Evolutionary conservation across 108 stramenopile genomes (phyloP), one percentile per base, ranked within the genome.

Genomic region (Seminavis robusta): DNA sequence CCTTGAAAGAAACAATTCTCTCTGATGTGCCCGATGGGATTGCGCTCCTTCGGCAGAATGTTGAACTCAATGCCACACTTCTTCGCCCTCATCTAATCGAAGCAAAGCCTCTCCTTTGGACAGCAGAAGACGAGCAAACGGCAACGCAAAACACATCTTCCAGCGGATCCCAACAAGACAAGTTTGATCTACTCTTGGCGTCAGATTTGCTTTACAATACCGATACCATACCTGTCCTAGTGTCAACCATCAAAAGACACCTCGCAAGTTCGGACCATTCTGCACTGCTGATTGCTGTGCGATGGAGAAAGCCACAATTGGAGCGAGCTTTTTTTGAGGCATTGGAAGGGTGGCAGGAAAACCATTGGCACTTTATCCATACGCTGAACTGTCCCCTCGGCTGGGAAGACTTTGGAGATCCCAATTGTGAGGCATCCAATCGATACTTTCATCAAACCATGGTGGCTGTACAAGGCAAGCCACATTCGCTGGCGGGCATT

Each of bases 131-230:
- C 13, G 8, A 11, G 13, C 36, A 37, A 37, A 13, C 36, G 36
- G 36, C 36, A 37, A 37, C 10, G 36, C 36, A 13, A 5, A 43
- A 43, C 42, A 16, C 17, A 43, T 6, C 42, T 5, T 6, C 42
- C 10, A 21, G 5, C 42, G 42, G 5, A 16, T 15, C 42, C 4
- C 23, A 6, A n/a, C 10, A 6, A 6, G 17, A 48, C 21, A 56
- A 50, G 38, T 75, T 65, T 47, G 63, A 89, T 51, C 62, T 61
- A 16, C 66, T 90, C 27, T 21, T 86, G 9, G 84, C 80, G 32
- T 84, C 84, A 0, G 88, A 90, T 65, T 53, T 90, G 29, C 61
- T 90, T 1, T 90, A 90, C 78, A 83, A 86, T 53, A 39, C 51
- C 39, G 38, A 64, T 42, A 59, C 53, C 4, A 85, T 85, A 44